phyloP scores from a whole-genome alignment of 2,329 filamentous ascomycete genomes.

The Fonsecaea nubica region DNA sequence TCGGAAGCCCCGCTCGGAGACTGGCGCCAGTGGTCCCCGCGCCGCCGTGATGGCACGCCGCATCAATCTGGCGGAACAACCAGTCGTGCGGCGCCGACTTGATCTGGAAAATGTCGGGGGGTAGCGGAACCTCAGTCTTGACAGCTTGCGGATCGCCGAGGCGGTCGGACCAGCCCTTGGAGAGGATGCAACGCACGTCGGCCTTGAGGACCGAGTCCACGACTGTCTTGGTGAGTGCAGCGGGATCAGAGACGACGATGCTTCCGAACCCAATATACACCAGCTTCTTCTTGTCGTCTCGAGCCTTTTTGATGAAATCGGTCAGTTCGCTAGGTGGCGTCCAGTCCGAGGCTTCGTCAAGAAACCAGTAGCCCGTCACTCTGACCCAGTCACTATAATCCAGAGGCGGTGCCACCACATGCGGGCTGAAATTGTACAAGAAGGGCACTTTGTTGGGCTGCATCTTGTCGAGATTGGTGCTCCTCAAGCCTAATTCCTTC shows the following conservation, averaged over 20 bases:
- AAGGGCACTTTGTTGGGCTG: constrained; percentile 98
- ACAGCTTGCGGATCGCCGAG: constrained; percentile 64
- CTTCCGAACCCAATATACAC: constrained; percentile 98
- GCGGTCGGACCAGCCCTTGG: constrained; percentile 96
- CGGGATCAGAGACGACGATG: constrained; percentile 89
- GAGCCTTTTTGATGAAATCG: constrained; percentile 83
- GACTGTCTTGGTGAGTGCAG: constrained; percentile 87
- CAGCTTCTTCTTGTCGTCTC: constrained; percentile 82
- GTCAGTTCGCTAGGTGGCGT: constrained; percentile 75
- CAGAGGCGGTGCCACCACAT: constrained; percentile 88
- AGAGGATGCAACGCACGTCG: constrained; percentile 91
- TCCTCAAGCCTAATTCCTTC: constrained; percentile 75
- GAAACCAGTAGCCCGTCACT: constrained; percentile 97
- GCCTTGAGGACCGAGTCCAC: constrained; percentile 89
- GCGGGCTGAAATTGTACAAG: constrained; percentile 94
- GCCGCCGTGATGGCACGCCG: constrained; percentile 91
- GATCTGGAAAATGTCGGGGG: constrained; percentile 84
- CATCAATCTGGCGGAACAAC: constrained; percentile 93
- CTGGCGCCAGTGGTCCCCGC: constrained; percentile 94
- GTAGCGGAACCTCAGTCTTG: constrained; percentile 71
- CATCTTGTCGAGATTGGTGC: constrained; percentile 86
- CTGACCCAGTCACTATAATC: constrained; percentile 98
- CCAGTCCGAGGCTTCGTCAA: constrained; percentile 74
- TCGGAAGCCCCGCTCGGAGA: constrained; percentile 86
- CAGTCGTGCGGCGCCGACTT: constrained; percentile 93